A percentile compares a stretch with the other conserved stretches of the same genome.
These are phyloP conservation scores for Orbilia javanica DNA, from an alignment of 2,329 filamentous ascomycete species.

Conservation along the genomic window DNA sequence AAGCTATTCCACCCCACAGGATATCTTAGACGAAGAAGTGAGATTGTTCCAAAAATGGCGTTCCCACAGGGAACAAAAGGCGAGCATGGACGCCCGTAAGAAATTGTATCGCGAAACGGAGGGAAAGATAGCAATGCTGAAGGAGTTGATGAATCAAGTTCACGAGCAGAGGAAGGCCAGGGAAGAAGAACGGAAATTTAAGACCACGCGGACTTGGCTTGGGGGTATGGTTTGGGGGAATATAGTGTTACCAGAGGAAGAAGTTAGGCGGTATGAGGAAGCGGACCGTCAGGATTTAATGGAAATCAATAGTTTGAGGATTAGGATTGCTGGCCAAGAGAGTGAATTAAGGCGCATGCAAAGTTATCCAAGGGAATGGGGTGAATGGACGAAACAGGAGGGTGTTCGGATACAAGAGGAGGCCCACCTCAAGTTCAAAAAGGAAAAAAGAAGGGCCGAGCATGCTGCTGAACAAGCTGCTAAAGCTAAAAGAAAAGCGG, in stretches of 20 bases:
- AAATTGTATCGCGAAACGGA: background rate
- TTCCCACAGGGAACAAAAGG: conserved; percentile 9
- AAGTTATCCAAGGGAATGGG: conserved; percentile 2
- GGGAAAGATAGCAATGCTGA: background rate
- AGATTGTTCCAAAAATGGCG: conserved; percentile 14
- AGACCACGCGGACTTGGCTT: conserved; percentile 30
- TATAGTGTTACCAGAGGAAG: conserved; percentile 7
- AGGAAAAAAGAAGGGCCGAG: background rate
- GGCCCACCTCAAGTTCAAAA: background rate
- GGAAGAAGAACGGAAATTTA: conserved; percentile 6
- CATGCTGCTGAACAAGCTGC: background rate
- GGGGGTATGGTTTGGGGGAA: conserved; percentile 16
- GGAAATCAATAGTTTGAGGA: conserved; percentile 3
- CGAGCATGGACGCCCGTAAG: background rate
- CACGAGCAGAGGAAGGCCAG: background rate
- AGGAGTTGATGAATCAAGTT: background rate
- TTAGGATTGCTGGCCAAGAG: conserved; percentile 29
- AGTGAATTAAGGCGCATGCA: conserved; percentile 1
- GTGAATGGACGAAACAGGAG: conserved; percentile 30
- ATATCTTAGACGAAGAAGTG: conserved; percentile 11
- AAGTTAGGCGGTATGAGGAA: background rate
- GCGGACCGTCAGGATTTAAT: conserved; percentile 19
- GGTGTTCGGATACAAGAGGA: background rate
- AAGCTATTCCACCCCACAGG: background rate
- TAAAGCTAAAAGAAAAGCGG: background rate